Evolutionary conservation across 768 basidiomycete species (phyloP), one percentile per base, ranked within the genome.

Genomic region (Leccinum truebloodii): DNA sequence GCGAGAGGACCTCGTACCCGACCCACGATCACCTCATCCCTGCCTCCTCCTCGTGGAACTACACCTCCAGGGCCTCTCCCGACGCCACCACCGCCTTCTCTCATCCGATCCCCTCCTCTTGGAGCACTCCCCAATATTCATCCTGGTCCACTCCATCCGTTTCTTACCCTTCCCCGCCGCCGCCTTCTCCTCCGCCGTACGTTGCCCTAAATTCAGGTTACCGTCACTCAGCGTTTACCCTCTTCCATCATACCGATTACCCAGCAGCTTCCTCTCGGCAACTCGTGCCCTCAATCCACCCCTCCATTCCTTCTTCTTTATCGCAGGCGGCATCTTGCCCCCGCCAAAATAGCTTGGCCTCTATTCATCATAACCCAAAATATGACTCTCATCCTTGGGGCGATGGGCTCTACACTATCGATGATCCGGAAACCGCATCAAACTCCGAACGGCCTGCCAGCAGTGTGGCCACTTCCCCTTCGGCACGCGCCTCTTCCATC

Each of bases 381-480:
- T 72, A 63, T 13, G 69, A 70, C 62, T 32, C 67, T 18, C 62
- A 73, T 39, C 57, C 65, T 0, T 74, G 73, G 73, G 70, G 70
- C 61, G 62, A 69, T 50, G 71, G 65, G 65, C 69, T 75, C 52
- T 74, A 74, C 53, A 71, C 74, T 20, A 64, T 73, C 58, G 72
- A 73, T 63, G 69, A 74, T 61, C 65, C 74, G 55, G 71, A 72
- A 52, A 67, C 73, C 37, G 63, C 69, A 70, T 68, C 73, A 51
- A 71, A 75, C 70, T 73, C 72, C 65, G 65, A 74, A 69, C 68
- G 69, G 59, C 72, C 72, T 54, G 72, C 63, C 62, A 71, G 70
- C 71, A 75, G 65, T 64, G 67, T 70, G 55, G 73, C 70, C n/a
- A 60, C 74, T 16, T 75, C 73, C 64, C 73, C 74, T 65, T 74